These are phyloP conservation scores for Emmonsiellopsis sp. DNA, from an alignment of 2,329 filamentous ascomycete species.

Conservation along the genomic window DNA sequence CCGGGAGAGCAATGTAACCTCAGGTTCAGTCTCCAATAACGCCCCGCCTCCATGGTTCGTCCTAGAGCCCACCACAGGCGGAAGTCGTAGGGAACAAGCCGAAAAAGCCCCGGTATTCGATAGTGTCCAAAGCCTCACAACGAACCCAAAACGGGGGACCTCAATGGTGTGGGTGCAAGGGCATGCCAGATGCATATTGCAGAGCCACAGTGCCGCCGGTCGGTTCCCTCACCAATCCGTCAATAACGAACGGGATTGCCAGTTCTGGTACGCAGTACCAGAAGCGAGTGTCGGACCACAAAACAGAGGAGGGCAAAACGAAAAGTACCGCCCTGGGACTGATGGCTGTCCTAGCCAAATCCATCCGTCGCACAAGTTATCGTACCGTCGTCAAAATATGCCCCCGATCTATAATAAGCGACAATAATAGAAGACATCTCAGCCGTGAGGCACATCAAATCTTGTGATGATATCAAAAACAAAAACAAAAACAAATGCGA, in stretches of 20 bases:
- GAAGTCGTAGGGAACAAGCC: constrained; percentile 1
- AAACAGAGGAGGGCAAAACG: constrained; percentile 21
- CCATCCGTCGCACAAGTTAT: constrained; percentile 11
- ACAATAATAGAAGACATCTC: constrained; percentile 30
- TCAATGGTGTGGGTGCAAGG: constrained; percentile 13
- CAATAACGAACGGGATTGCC: constrained; percentile 16
- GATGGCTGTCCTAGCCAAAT: constrained; percentile 13
- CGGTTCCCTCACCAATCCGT: constrained; percentile 11
- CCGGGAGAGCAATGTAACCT: background rate
- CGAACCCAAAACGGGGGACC: constrained; percentile 9
- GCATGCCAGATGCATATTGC: constrained; percentile 27
- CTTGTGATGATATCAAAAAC: constrained; percentile 34
- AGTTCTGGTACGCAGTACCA: constrained; percentile 31
- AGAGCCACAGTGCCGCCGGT: constrained; percentile 12
- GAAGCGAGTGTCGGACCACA: constrained; percentile 27
- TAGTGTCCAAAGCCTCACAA: background rate
- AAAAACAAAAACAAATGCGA: constrained; percentile 17
- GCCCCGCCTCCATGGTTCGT: background rate
- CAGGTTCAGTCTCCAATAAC: background rate
- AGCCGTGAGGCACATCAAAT: constrained; percentile 41
- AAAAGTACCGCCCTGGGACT: constrained; percentile 5
- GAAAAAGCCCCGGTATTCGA: background rate
- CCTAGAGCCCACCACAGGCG: constrained; percentile 20
- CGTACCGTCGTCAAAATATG: background rate
- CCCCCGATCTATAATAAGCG: constrained; percentile 16